Evolutionary conservation across 2,329 filamentous ascomycete genomes (phyloP).

Genomic region (Ophiognomonia clavigignenti-juglandacearum): DNA sequence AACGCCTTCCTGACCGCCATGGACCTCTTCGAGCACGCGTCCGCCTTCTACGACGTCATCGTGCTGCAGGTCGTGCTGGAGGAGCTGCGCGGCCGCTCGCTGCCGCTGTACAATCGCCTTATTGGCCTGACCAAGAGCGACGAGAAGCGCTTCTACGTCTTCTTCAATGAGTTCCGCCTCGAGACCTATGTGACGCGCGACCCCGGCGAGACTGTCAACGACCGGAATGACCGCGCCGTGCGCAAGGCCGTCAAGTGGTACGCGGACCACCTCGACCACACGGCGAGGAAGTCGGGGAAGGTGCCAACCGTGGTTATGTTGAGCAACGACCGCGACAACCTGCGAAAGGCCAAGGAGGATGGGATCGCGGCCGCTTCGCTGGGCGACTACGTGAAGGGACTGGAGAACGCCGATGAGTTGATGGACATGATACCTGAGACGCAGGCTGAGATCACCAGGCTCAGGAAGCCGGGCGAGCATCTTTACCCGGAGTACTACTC

Average conservation of each 20-base stretch:
- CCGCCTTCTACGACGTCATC: conserved; percentile 93
- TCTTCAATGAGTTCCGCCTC: conserved; percentile 95
- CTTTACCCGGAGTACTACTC: conserved; percentile 88
- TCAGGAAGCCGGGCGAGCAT: conserved; percentile 60
- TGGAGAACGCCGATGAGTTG: conserved; percentile 79
- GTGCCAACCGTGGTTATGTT: conserved; percentile 84
- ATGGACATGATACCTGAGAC: conserved; percentile 90
- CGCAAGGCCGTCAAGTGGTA: conserved; percentile 88
- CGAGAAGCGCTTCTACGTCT: conserved; percentile 96
- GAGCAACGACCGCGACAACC: conserved; percentile 85
- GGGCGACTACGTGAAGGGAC: conserved; percentile 72
- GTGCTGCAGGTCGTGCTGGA: conserved; percentile 94
- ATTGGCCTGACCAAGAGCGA: conserved; percentile 89
- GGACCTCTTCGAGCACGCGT: conserved; percentile 92
- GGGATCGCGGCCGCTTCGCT: conserved; percentile 65
- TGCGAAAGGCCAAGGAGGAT: conserved; percentile 75
- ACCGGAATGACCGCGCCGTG: conserved; percentile 91
- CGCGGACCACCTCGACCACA: conserved; percentile 67
- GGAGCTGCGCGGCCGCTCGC: conserved; percentile 86
- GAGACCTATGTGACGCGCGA: conserved; percentile 82
- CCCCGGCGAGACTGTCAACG: conserved; percentile 83
- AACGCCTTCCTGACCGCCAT: conserved; percentile 94
- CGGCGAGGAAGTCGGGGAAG: conserved; percentile 45
- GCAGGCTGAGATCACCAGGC: conserved; percentile 61
- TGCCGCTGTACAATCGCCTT: conserved; percentile 92